Base-by-base conservation (phyloP, 202 grass and related monocot genomes). In the Saccharum hybrid region DNA sequence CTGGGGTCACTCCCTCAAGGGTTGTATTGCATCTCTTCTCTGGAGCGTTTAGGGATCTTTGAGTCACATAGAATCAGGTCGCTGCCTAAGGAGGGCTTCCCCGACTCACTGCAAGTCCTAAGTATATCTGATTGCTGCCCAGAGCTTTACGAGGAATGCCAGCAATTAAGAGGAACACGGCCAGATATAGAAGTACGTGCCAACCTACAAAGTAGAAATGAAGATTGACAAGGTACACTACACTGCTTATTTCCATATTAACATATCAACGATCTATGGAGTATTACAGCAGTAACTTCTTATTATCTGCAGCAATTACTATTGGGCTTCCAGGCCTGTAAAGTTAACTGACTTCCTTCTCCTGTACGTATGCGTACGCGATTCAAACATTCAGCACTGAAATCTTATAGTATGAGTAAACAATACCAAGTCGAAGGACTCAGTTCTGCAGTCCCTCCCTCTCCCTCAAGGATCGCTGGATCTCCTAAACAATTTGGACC, bases 21-120 rank as follows among this genome's bases (percentile, higher is more conserved):
- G 0, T 11, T 81, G 19, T 8, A 71, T 42, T 1, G 5, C 3
- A 2, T 81, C 42, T 11, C 2, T 18, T 71, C 15, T 60, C 79
- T 81, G 15, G 2, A 1, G 52, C 0, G 0, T n/a, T 33, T 81
- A 45, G 0, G 0, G 0, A 45, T 81, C 8, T 0, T 0, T 2
- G 21, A 8, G 8, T 38, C 14, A 2, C 31, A 33, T 37, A 18
- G 15, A 37, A 66, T 66, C 64, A 38, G 33, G 3, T 38, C 64
- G 33, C 16, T 67, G 33, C 33, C 64, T 15, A 38, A 67, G 6
- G 14, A 38, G 33, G 33, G 64, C 33, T 18, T 67, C 33, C 64
- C 64, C 1, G 64, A 65, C 14, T 33, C 63, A 36, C 30, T 65
- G 14, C 13, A 36, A 18, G 0, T 0, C 0, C 30, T 65, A 36